Conservation (phyloP, 371 early-diverging fungal species). For the Cokeromyces recurvatus region DNA sequence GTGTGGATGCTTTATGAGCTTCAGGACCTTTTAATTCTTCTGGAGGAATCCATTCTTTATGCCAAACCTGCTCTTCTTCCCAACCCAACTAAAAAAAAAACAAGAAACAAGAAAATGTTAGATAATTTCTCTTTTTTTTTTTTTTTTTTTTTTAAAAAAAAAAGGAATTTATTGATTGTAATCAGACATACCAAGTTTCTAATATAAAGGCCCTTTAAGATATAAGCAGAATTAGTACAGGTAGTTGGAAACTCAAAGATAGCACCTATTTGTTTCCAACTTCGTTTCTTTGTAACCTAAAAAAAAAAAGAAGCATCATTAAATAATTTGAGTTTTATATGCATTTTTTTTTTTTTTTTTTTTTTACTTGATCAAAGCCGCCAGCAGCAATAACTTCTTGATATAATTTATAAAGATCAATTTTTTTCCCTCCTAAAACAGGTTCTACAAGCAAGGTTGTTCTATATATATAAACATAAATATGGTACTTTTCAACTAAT, state of each 20-base stretch:
- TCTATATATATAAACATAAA: constrained; percentile 23
- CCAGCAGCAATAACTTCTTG: constrained; percentile 62
- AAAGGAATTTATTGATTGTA: neutral
- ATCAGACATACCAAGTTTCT: constrained; percentile 54
- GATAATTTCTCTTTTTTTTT: too few species aligned
- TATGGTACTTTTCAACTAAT: neutral
- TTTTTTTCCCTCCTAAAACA: constrained; percentile 69
- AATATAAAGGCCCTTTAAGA: constrained; percentile 70
- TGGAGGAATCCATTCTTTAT: constrained; percentile 42
- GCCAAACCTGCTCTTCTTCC: constrained; percentile 47
- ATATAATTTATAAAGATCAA: constrained; percentile 68
- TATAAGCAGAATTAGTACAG: constrained; percentile 80
- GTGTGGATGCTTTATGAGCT: constrained; percentile 37
- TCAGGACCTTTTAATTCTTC: constrained; percentile 36
- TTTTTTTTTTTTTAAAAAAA: neutral
- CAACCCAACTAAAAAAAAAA: constrained; percentile 42
- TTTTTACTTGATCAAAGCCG: constrained; percentile 68
- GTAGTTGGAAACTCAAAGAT: constrained; percentile 74
- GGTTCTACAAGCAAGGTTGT: constrained; percentile 65
- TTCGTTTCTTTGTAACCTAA: constrained; percentile 68
- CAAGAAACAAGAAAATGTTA: too few species aligned
- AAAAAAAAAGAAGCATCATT: neutral
- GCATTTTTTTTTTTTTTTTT: too few species aligned
- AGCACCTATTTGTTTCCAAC: constrained; percentile 70
- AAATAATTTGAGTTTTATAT: too few species aligned